phyloP scores from a whole-genome alignment of 192 early-diverging fungal genomes.

The Entomortierella parvispora region DNA sequence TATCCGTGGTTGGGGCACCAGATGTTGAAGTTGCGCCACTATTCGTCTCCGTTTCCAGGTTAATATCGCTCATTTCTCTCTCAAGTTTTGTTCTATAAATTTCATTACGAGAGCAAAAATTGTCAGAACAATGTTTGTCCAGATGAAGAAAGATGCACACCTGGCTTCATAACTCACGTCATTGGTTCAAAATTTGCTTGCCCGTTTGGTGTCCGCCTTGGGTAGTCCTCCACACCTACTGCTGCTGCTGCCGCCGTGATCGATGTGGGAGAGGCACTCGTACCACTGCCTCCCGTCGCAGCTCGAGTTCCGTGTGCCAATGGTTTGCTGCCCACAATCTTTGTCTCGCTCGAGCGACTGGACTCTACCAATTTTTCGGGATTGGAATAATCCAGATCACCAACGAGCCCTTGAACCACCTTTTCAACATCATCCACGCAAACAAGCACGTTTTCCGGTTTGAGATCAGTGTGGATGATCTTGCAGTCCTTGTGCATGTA shows the following conservation, averaged over 20 bases:
- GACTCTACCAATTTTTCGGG: constrained; percentile 12
- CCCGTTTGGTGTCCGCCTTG: not conserved
- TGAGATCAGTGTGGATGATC: constrained; percentile 98
- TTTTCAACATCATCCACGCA: constrained; percentile 89
- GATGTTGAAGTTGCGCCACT: not conserved
- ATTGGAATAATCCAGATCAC: constrained; percentile 51
- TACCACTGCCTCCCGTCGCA: not conserved
- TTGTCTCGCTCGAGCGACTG: constrained; percentile 21
- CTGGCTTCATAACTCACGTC: too few species aligned
- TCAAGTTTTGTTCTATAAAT: constrained; percentile 58
- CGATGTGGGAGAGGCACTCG: not conserved
- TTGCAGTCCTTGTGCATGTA: constrained; percentile 94
- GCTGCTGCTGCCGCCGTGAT: not conserved
- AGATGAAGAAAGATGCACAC: not conserved
- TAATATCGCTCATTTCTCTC: constrained; percentile 74
- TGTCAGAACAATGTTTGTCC: not conserved
- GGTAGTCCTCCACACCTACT: not conserved
- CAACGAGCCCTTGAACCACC: constrained; percentile 63
- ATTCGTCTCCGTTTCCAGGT: constrained; percentile 54
- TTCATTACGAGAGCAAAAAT: not conserved
- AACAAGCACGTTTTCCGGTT: constrained; percentile 97
- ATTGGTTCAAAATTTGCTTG: too few species aligned
- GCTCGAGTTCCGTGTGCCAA: constrained; percentile 17
- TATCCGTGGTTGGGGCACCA: not conserved
- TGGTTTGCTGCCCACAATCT: constrained; percentile 36